These are phyloP conservation scores for Cyberlindnera euphorbiiphila DNA, from an alignment of 805 yeast genomes.

Conservation along the genomic window DNA sequence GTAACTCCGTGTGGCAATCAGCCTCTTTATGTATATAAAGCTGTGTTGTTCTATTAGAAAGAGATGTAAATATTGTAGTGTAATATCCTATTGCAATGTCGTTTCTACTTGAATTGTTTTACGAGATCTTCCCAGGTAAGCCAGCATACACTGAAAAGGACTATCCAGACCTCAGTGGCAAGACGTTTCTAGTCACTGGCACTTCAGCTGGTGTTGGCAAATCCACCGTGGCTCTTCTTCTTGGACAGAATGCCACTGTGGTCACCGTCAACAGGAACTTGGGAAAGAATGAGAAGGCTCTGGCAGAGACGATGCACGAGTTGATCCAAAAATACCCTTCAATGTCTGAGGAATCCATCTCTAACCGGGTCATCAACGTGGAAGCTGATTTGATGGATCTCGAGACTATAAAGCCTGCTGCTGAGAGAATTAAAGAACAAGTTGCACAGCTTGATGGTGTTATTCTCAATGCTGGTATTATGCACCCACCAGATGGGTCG, in stretches of 20 bases:
- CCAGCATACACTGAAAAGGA: slow-evolving; percentile 28
- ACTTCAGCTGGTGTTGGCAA: too few relatives aligned
- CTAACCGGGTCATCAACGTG: slow-evolving; percentile 23
- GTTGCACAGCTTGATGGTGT: slow-evolving; percentile 32
- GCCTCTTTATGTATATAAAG: too few relatives aligned
- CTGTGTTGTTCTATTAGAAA: too few relatives aligned
- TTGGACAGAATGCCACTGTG: slow-evolving; percentile 31
- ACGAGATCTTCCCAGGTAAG: not conserved
- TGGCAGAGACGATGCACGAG: slow-evolving; percentile 26
- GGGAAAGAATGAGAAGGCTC: slow-evolving; percentile 30
- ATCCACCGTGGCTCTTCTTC: slow-evolving; percentile 17
- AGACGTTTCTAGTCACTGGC: slow-evolving; percentile 1
- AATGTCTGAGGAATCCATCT: slow-evolving; percentile 9
- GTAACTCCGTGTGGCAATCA: too few relatives aligned
- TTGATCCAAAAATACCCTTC: slow-evolving; percentile 3
- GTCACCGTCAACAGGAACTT: slow-evolving; percentile 34
- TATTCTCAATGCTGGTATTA: slow-evolving; percentile 43
- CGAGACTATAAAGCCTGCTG: slow-evolving; percentile 35
- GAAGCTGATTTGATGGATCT: slow-evolving; percentile 38
- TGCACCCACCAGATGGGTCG: slow-evolving; percentile 35
- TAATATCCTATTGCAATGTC: too few relatives aligned
- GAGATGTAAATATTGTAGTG: too few relatives aligned
- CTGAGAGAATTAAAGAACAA: slow-evolving; percentile 3
- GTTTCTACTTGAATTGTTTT: not conserved
- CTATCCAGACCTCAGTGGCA: slow-evolving; percentile 28